Evolutionary conservation across 257 asterid species (phyloP).

Genomic region (Salvia miltiorrhiza): DNA sequence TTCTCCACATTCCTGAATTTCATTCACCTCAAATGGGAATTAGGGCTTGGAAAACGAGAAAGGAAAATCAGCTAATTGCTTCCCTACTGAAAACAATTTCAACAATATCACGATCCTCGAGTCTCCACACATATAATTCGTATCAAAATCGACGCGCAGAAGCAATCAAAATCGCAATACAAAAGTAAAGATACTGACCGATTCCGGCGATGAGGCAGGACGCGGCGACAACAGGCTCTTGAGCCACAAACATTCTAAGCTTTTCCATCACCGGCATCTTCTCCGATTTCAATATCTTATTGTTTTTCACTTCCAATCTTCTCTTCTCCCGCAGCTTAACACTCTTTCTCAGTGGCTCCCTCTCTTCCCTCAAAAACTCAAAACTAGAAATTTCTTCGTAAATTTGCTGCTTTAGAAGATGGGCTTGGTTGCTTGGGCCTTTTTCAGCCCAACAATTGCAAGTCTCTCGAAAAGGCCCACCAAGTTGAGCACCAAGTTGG

Average conservation of each 20-base stretch:
- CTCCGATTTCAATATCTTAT: not conserved
- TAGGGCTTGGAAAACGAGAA: conserved; percentile 18
- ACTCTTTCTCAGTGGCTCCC: not conserved
- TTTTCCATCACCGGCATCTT: conserved; percentile 71
- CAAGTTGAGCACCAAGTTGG: no score
- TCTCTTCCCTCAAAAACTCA: not conserved
- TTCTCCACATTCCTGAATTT: not conserved
- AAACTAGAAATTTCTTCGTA: not conserved
- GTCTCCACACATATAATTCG: not conserved
- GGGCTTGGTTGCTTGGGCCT: not conserved
- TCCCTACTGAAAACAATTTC: not conserved
- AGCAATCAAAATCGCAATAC: not conserved
- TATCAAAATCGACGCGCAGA: not conserved
- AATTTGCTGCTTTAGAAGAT: not conserved
- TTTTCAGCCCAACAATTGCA: not conserved
- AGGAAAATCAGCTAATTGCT: not conserved
- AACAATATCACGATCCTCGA: not conserved
- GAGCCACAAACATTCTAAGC: conserved; percentile 69
- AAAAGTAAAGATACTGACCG: conserved; percentile 38
- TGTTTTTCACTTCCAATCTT: not conserved
- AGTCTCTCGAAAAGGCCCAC: not conserved
- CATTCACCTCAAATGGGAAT: not conserved
- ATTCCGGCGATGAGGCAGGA: conserved; percentile 84
- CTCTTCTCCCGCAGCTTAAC: not conserved
- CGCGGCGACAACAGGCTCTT: conserved; percentile 84